Conservation (phyloP, 164 flowering plant genomes). For the Liquidambar formosana region DNA sequence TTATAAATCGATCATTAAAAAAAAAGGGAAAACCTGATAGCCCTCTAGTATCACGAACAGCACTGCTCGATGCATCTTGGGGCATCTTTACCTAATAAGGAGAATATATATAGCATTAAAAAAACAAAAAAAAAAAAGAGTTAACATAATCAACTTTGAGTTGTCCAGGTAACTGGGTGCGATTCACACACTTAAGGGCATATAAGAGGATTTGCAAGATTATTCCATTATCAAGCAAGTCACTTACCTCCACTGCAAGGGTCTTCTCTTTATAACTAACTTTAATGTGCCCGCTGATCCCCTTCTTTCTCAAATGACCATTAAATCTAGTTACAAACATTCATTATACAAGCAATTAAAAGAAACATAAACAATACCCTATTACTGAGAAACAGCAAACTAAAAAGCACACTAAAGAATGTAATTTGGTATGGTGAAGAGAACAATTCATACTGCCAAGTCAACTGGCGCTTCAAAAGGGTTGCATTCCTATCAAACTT, state of each 20-base stretch:
- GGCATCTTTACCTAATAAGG: conserved; percentile 83
- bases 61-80: conserved; percentile 77
- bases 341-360: background rate
- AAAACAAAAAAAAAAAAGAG: no score
- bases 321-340: conserved; percentile 58
- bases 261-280: conserved; percentile 74
- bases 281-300: conserved; percentile 71
- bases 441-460: conserved; percentile 71
- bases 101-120: conserved; percentile 1
- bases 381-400: background rate
- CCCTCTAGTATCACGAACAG: conserved; percentile 88
- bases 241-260: conserved; percentile 74
- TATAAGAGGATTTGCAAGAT: background rate
- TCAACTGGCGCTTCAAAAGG: conserved; percentile 61
- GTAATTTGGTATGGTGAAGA: background rate
- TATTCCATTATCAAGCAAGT: background rate
- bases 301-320: conserved; percentile 77
- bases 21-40: conserved; percentile 70
- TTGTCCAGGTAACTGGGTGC: background rate
- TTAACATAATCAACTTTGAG: background rate
- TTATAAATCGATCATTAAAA: background rate
- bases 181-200: background rate
- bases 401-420: background rate
- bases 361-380: background rate
- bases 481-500: conserved; percentile 71